Base-by-base conservation (phyloP, 345 rosid species). In the Aquilaria yunnanensis region DNA sequence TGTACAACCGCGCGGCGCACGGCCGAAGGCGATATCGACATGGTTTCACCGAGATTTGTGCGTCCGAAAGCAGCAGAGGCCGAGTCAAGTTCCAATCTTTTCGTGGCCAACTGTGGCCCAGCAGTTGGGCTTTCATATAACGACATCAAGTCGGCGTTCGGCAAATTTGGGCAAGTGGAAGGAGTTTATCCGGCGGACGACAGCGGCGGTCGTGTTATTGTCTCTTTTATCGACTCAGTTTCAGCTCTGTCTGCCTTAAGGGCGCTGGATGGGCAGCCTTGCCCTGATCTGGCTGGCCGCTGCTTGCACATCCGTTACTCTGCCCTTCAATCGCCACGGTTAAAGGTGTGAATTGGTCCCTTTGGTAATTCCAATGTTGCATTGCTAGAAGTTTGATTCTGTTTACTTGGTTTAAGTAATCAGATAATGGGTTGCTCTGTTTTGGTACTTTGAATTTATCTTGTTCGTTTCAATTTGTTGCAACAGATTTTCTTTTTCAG, bases 51-150 rank as follows among this genome's bases (percentile, higher is more conserved):
- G 12, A 84, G 87, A 72, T 92, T 92, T 67, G 69, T 66, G 49
- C 86, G 87, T 51, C 78, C 92, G 11, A 74, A 75, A 65, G 73
- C 58, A 12, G 72, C 72, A 41, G 78, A 73, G 29, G 68, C 47
- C 12, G 75, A 70, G 14, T 57, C 59, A 12, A 79, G 85, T 66
- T 72, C 81, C 11, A 83, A 90, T 61, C 89, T 93, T 6, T 90
- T 72, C 66, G 94, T 90, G 49, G 98, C 97, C 54, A 93, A 93
- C 64, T 93, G 98, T 45, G 98, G 98, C 10, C 98, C 98, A 32
- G 86, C 86, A 1, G 90, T 90, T 12, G 97, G 97, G 34, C 55
- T 85, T 6, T 78, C 97, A 16, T 70, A 76, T 57, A 90, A 83
- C 54, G 59, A 72, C 4, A 82, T 93, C 50, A 68, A 74, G 32